Evolutionary conservation across 495 filamentous ascomycete species (phyloP).

Genomic region (Pseudevernia furfuracea): DNA sequence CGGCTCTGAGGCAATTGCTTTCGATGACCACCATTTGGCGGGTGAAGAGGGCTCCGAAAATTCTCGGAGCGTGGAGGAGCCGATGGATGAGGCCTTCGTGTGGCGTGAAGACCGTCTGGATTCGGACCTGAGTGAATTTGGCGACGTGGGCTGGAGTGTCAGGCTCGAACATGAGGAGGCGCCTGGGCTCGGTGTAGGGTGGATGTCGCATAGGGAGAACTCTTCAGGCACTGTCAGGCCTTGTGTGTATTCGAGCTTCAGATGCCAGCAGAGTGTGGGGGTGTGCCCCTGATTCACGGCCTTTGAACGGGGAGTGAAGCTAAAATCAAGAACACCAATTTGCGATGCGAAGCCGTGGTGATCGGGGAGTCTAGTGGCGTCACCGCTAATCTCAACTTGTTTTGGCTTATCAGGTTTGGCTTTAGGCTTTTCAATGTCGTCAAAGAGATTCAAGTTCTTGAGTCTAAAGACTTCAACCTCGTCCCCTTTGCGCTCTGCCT

Average conservation of each 20-base stretch:
- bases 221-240: neutral
- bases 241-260: slow-evolving; percentile 2
- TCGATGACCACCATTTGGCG: neutral
- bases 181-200: neutral
- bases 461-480: neutral
- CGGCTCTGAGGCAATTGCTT: neutral
- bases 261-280: neutral
- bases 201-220: neutral
- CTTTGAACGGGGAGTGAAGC: neutral
- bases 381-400: neutral
- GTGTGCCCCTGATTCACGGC: neutral
- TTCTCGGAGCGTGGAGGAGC: slow-evolving; percentile 1
- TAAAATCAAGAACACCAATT: neutral
- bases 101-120: neutral
- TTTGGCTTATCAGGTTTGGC: neutral
- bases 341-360: neutral
- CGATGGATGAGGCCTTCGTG: neutral
- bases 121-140: neutral
- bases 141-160: neutral
- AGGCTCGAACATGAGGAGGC: neutral
- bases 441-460: slow-evolving; percentile 3
- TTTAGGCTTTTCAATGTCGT: neutral
- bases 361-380: neutral
- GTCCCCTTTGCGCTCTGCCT: slow-evolving; percentile 5
- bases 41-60: neutral